These are phyloP conservation scores for Coleophoma eucalyptorum DNA, from an alignment of 2,329 filamentous ascomycete genomes.

Conservation along the genomic window DNA sequence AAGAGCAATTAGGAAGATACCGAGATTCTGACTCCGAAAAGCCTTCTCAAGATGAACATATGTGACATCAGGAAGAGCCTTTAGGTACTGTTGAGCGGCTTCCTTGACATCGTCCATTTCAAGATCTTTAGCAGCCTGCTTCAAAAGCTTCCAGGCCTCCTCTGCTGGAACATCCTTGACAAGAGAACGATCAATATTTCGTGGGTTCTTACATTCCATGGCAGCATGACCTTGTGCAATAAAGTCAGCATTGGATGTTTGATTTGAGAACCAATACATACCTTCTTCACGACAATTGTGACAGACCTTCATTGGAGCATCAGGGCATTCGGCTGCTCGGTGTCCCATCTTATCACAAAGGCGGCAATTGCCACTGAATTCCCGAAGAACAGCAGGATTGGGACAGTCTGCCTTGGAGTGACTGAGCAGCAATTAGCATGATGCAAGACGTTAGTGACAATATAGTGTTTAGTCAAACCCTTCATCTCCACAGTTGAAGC, in stretches of 20 bases:
- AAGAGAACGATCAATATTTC: slow-evolving; percentile 51
- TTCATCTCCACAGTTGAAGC: slow-evolving; percentile 56
- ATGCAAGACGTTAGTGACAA: no score
- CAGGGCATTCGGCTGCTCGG: slow-evolving; percentile 58
- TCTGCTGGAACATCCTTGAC: slow-evolving; percentile 48
- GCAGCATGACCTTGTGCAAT: slow-evolving; percentile 46
- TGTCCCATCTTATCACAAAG: slow-evolving; percentile 51
- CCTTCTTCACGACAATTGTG: slow-evolving; percentile 60
- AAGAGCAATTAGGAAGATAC: slow-evolving; percentile 58
- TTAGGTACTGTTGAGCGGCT: slow-evolving; percentile 56
- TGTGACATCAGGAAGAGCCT: slow-evolving; percentile 52
- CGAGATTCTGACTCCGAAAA: slow-evolving; percentile 50
- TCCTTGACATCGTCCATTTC: slow-evolving; percentile 63
- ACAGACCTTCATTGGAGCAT: slow-evolving; percentile 51
- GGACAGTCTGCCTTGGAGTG: slow-evolving; percentile 16
- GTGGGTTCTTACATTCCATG: slow-evolving; percentile 53
- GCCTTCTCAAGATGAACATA: slow-evolving; percentile 58
- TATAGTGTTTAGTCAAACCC: slow-evolving; percentile 29
- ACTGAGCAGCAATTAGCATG: slow-evolving; percentile 2
- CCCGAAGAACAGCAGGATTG: slow-evolving; percentile 43
- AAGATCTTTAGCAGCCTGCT: slow-evolving; percentile 43
- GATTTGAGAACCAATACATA: slow-evolving; percentile 24
- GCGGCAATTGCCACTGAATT: slow-evolving; percentile 55
- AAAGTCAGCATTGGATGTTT: not conserved
- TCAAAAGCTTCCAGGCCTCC: slow-evolving; percentile 54